Evolutionary conservation across 73 alveolate genomes (phyloP), one percentile per base, ranked within the genome.

Genomic region (Stentor coeruleus): DNA sequence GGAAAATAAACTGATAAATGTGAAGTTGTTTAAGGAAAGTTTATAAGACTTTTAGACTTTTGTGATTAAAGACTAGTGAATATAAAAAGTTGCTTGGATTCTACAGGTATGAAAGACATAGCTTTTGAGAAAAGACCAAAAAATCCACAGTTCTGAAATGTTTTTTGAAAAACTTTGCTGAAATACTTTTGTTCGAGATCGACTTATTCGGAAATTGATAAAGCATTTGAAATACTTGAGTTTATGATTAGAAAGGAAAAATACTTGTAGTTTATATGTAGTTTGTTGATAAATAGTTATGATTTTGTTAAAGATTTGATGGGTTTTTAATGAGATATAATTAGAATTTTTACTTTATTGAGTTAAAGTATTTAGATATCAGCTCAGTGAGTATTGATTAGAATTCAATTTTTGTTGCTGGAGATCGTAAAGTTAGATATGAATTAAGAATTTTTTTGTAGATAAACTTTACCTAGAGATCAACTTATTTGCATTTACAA

Each of bases 391-490:
- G 33, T 66, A 33, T 20, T 28, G 39, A 66, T 28, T 14, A 20
- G 0, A 66, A 20, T 33, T 33, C 33, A 11, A 66, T 31, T 40
- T 40, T 15, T 28, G 79, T 31, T 28, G 37, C 37, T 26, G 79
- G 37, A 66, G n/a, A 31, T 33, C 37, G 79, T 66, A 0, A 20
- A 28, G 14, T 66, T 20, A 14, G n/a, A 66, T 20, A 66, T 28
- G 83, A 75, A 1, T 6, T 75, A 38, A 75, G 38, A 75, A 75
- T 37, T n/a, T 37, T 75, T 75, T 37, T 37, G 39, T 33, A 40
- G 39, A 31, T 75, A 75, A 75, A 75, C 59, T 14, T 39, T 66
- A 36, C 83, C 83, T n/a, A 15, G 72, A 40, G 74, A 75, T 36
- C 33, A 75, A 2, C 2, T 75, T 1, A 35, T 40, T n/a, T 75